Evolutionary conservation across 2,329 filamentous ascomycete genomes (phyloP).

Genomic region (Colletotrichum melonis): DNA sequence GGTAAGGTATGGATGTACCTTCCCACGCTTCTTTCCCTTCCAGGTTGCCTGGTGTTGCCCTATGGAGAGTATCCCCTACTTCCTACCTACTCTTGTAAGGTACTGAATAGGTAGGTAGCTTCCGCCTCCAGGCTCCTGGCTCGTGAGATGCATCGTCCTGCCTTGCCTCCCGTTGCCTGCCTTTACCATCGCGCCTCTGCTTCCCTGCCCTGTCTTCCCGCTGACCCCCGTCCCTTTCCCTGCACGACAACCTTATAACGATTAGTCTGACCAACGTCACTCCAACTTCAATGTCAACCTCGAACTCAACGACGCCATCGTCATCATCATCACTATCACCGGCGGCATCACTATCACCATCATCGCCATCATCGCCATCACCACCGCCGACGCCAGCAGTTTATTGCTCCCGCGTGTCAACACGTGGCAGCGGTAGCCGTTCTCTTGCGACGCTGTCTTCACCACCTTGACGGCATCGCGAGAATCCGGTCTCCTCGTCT

Average conservation of each 20-base stretch:
- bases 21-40: no score
- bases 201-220: constrained; percentile 26
- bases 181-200: constrained; percentile 6
- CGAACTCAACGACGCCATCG: not conserved
- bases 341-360: no score
- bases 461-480: not conserved
- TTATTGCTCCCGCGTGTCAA: not conserved
- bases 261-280: constrained; percentile 8
- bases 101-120: no score
- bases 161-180: constrained; percentile 9
- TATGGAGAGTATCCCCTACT: no score
- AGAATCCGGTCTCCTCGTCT: not conserved
- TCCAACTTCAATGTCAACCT: not conserved
- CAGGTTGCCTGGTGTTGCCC: no score
- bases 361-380: no score
- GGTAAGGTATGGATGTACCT: no score
- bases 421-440: not conserved
- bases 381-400: no score
- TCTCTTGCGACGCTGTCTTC: not conserved
- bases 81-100: no score
- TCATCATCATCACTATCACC: no score
- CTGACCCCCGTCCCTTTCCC: constrained; percentile 28
- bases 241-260: not conserved
- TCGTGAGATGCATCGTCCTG: constrained; percentile 20
- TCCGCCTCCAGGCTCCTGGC: not conserved